phyloP scores from a whole-genome alignment of 805 yeast genomes.

The Lipomyces chichibuensis region DNA sequence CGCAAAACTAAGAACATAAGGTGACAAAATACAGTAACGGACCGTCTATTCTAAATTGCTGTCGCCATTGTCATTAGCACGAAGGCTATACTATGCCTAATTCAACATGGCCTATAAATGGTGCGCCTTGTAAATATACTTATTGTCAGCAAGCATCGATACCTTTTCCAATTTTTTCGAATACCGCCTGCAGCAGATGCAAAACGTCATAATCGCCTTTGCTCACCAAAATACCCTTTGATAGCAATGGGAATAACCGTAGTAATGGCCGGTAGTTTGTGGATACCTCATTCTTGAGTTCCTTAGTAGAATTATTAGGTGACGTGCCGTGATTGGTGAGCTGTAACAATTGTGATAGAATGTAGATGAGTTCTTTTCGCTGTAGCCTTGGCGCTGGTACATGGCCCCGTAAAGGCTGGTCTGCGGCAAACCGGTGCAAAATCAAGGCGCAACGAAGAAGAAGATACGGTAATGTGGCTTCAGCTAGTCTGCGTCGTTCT shows the following conservation, averaged over 20 bases:
- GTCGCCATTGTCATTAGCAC: neutral
- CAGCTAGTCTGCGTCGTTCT: conserved; percentile 36
- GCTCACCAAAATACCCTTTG: conserved; percentile 33
- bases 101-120: neutral
- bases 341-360: conserved; percentile 35
- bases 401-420: conserved; percentile 58
- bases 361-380: conserved; percentile 56
- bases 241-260: conserved; percentile 31
- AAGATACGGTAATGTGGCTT: conserved; percentile 52
- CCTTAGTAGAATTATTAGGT: conserved; percentile 5
- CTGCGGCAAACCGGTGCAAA: conserved; percentile 65
- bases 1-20: neutral
- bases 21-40: neutral
- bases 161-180: conserved; percentile 32
- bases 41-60: neutral
- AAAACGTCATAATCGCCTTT: conserved; percentile 27
- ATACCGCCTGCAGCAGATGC: conserved; percentile 28
- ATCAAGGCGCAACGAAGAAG: conserved; percentile 62
- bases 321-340: conserved; percentile 15
- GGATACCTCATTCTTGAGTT: neutral
- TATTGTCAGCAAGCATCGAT: neutral
- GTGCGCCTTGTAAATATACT: neutral
- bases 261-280: conserved; percentile 29
- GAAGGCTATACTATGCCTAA: neutral
- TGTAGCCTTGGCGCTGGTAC: conserved; percentile 72